These are phyloP conservation scores for Beauveria sp. DNA, from an alignment of 2,329 filamentous ascomycete genomes.

Conservation along the genomic window DNA sequence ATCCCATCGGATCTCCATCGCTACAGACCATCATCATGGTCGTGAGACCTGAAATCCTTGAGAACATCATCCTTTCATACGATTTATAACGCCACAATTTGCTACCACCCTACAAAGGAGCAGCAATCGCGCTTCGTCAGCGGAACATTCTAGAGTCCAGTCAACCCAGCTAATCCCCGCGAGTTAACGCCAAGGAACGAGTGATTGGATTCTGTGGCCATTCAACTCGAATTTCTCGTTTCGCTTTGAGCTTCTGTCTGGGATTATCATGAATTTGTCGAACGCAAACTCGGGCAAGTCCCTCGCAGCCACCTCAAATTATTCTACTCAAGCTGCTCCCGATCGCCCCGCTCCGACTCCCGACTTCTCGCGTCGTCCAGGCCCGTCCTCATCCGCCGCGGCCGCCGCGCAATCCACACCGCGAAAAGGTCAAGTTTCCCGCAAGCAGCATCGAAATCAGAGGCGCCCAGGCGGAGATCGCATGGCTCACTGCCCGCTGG, in stretches of 20 bases:
- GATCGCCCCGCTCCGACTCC: slow-evolving; percentile 38
- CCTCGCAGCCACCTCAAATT: slow-evolving; percentile 36
- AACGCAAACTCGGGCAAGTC: slow-evolving; percentile 40
- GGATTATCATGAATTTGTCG: slow-evolving; percentile 26
- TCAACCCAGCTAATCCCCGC: slow-evolving; percentile 1
- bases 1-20: slow-evolving; percentile 18
- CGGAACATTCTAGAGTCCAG: background rate
- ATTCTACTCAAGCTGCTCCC: slow-evolving; percentile 33
- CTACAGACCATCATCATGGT: background rate
- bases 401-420: slow-evolving; percentile 36
- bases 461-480: slow-evolving; percentile 53
- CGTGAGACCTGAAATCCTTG: background rate
- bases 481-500: slow-evolving; percentile 31
- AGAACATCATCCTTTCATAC: background rate
- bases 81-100: background rate
- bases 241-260: background rate
- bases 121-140: background rate
- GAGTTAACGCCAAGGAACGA: slow-evolving; percentile 14
- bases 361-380: slow-evolving; percentile 43
- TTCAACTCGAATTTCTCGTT: slow-evolving; percentile 9
- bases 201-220: slow-evolving; percentile 13
- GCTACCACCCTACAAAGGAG: background rate
- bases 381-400: slow-evolving; percentile 26
- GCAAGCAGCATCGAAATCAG: slow-evolving; percentile 79
- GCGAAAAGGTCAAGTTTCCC: slow-evolving; percentile 67